Conservation (phyloP, 495 filamentous ascomycete species). For the Annulohypoxylon moriforme region DNA sequence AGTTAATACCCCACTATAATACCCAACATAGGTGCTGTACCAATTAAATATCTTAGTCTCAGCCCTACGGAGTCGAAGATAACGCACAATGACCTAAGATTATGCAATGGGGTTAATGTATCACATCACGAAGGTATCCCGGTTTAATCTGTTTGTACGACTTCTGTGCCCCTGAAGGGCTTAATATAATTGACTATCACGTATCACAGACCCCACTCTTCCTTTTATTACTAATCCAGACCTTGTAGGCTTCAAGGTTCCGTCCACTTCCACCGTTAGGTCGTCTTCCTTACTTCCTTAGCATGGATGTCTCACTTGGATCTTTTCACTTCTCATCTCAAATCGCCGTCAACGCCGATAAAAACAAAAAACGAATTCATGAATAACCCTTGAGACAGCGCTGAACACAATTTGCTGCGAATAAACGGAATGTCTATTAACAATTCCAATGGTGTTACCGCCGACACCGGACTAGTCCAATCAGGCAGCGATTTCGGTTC, state of each 20-base stretch:
- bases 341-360: not conserved
- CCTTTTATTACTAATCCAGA: conserved; percentile 19
- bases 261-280: not conserved
- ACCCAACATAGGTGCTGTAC: not conserved
- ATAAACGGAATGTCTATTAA: conserved; percentile 16
- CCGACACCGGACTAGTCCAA: conserved; percentile 11
- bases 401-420: not conserved
- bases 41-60: not conserved
- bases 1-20: not conserved
- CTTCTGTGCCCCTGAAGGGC: not conserved
- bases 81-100: conserved; percentile 22
- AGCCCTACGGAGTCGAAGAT: conserved; percentile 10
- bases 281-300: not conserved
- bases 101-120: conserved; percentile 25
- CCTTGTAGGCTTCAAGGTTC: not conserved
- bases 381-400: not conserved
- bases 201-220: conserved; percentile 14
- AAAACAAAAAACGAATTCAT: not conserved
- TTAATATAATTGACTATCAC: conserved; percentile 3
- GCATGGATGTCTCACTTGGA: not conserved
- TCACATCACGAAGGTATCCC: conserved; percentile 18
- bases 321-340: not conserved
- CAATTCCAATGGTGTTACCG: conserved; percentile 16
- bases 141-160: conserved; percentile 1
- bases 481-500: conserved; percentile 7